These are phyloP conservation scores for Amanita molliuscula DNA, from an alignment of 768 basidiomycete species.

Conservation along the genomic window DNA sequence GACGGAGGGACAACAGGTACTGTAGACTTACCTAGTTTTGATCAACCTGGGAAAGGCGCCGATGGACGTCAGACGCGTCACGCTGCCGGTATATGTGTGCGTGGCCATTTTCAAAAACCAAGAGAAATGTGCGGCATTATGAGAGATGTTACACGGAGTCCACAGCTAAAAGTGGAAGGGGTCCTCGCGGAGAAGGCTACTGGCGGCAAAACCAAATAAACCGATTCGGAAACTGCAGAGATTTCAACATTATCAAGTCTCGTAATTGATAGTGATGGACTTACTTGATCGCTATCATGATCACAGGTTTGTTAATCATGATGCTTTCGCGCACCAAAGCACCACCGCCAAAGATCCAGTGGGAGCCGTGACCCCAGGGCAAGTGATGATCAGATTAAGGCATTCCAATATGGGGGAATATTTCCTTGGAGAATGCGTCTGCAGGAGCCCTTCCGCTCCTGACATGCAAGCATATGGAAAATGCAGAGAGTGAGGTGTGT, in stretches of 20 bases:
- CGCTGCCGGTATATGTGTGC: slow-evolving; percentile 58
- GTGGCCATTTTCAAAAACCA: too few species aligned
- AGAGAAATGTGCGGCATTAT: too few species aligned
- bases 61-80: slow-evolving; percentile 60
- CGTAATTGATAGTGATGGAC: slow-evolving; percentile 12
- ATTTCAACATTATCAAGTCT: neutral
- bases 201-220: slow-evolving; percentile 67
- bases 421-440: slow-evolving; percentile 41
- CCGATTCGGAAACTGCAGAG: slow-evolving; percentile 60
- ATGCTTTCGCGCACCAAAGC: slow-evolving; percentile 62
- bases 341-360: slow-evolving; percentile 72
- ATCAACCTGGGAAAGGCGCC: slow-evolving; percentile 79
- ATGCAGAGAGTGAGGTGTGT: neutral
- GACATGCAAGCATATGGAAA: slow-evolving; percentile 69
- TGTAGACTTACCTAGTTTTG: slow-evolving; percentile 49
- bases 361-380: slow-evolving; percentile 66
- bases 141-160: too few species aligned
- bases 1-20: neutral
- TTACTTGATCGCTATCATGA: slow-evolving; percentile 70
- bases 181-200: slow-evolving; percentile 54
- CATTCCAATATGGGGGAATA: slow-evolving; percentile 60
- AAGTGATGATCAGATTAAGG: slow-evolving; percentile 70
- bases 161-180: too few species aligned
- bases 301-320: slow-evolving; percentile 48
- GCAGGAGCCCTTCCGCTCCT: slow-evolving; percentile 34